These are phyloP conservation scores for Periglandula ipomoeae DNA, from an alignment of 2,329 filamentous ascomycete species.

Conservation along the genomic window DNA sequence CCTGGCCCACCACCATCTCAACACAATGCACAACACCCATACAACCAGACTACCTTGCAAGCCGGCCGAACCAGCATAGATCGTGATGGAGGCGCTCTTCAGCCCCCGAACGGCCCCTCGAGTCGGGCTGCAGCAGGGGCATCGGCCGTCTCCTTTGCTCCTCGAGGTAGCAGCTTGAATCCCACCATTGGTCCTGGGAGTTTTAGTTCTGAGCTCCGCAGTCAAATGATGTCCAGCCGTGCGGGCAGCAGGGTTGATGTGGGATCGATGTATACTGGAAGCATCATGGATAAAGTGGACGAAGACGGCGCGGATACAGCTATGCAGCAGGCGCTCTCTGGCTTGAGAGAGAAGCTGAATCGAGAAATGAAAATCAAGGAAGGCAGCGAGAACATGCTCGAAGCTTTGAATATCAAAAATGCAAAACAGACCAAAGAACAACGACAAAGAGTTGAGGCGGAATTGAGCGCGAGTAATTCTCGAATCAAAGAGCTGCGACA, in stretches of 20 bases:
- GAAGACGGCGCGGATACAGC: constrained; percentile 48
- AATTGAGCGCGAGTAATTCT: constrained; percentile 80
- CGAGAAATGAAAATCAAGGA: constrained; percentile 98
- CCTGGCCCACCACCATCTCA: constrained; percentile 27
- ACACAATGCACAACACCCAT: constrained; percentile 22
- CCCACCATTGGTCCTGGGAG: constrained; percentile 67
- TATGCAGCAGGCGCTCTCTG: constrained; percentile 64
- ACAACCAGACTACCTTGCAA: constrained; percentile 23
- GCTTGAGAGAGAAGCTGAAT: constrained; percentile 75
- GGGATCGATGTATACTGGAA: constrained; percentile 25
- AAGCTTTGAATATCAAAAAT: constrained; percentile 89
- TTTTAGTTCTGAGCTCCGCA: constrained; percentile 82
- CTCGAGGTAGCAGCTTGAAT: constrained; percentile 60
- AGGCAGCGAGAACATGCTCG: constrained; percentile 94
- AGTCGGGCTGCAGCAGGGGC: constrained; percentile 42
- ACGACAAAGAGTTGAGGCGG: constrained; percentile 68
- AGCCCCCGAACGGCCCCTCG: constrained; percentile 36
- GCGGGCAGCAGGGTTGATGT: constrained; percentile 27
- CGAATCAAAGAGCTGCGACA: constrained; percentile 53
- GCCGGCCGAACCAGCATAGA: constrained; percentile 39
- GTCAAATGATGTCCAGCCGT: constrained; percentile 42
- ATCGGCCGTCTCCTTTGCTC: constrained; percentile 52
- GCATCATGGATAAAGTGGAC: constrained; percentile 47
- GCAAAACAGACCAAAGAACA: constrained; percentile 91
- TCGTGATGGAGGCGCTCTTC: constrained; percentile 41